A percentile compares a stretch with the other conserved stretches of the same genome.
Conservation (phyloP, 192 early-diverging fungal genomes). For the Thamnidium elegans region DNA sequence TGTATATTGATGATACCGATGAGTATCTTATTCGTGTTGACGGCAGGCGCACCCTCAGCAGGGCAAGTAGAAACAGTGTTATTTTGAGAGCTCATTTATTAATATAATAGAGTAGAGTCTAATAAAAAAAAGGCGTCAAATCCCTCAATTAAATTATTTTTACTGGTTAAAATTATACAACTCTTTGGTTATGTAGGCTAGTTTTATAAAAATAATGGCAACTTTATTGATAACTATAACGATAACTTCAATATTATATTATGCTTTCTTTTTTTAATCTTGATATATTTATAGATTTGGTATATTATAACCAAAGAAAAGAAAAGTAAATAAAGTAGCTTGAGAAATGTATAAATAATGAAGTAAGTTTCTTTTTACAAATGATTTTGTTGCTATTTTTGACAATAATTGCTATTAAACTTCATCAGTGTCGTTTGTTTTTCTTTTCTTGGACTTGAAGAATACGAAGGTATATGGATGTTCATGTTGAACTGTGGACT, state of each 20-base stretch:
- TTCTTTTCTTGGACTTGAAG: slow-evolving; percentile 9
- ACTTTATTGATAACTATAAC: background rate
- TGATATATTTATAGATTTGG: too few species aligned
- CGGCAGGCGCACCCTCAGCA: too few species aligned
- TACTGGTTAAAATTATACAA: too few species aligned
- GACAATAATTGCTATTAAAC: slow-evolving; percentile 4
- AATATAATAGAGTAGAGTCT: too few species aligned
- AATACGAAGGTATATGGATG: background rate
- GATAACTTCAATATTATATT: background rate
- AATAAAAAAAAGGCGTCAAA: too few species aligned
- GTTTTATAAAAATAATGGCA: background rate
- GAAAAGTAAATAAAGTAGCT: background rate
- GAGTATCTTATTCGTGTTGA: too few species aligned
- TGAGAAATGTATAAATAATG: slow-evolving; percentile 7
- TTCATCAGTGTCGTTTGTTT: slow-evolving; percentile 4
- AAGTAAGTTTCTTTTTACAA: slow-evolving; percentile 10
- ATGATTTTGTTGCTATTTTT: slow-evolving; percentile 3
- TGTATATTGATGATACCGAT: too few species aligned
- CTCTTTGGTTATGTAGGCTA: too few species aligned
- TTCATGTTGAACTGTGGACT: slow-evolving; percentile 7
- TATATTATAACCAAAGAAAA: background rate
- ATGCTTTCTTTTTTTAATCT: background rate
- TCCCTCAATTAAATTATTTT: too few species aligned
- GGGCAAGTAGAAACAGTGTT: too few species aligned
- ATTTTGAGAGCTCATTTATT: too few species aligned